A percentile compares a stretch with the other conserved stretches of the same genome.
Conservation (phyloP, 208 protist genomes). For the Trypanosomatidae sp. region DNA sequence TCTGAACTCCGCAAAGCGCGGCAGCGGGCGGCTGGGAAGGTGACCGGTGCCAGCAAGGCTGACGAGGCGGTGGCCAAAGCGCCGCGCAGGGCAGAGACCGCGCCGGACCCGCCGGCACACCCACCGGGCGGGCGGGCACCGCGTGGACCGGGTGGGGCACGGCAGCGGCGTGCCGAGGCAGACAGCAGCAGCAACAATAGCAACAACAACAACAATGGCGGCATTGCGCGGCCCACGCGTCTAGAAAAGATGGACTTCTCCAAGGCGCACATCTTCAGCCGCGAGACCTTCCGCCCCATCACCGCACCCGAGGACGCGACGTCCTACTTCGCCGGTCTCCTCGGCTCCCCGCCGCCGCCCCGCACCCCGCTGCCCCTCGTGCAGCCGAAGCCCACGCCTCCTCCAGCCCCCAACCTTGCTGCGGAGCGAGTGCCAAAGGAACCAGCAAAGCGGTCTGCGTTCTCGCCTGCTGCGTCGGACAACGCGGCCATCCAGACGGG, state of each 20-base stretch:
- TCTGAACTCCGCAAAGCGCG: slow-evolving; percentile 73
- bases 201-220: not conserved
- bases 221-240: slow-evolving; percentile 11
- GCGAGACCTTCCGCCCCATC: slow-evolving; percentile 66
- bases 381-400: not conserved
- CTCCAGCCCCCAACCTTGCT: too few species aligned
- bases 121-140: slow-evolving; percentile 8
- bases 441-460: not conserved
- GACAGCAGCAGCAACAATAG: slow-evolving; percentile 1
- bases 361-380: not conserved
- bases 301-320: slow-evolving; percentile 48
- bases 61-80: slow-evolving; percentile 1
- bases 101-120: slow-evolving; percentile 44
- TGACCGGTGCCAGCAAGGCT: not conserved
- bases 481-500: slow-evolving; percentile 4
- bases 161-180: slow-evolving; percentile 9
- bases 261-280: slow-evolving; percentile 56
- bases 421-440: not conserved
- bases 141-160: too few species aligned
- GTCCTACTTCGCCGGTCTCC: slow-evolving; percentile 17
- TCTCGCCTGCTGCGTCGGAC: not conserved
- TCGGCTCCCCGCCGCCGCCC: slow-evolving; percentile 8
- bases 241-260: slow-evolving; percentile 50
- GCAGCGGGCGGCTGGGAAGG: slow-evolving; percentile 46
- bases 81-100: slow-evolving; percentile 72